Percentiles rank a stretch among this genome's conserved stretches.
These are phyloP conservation scores for Phytophthora sansomeana DNA, from an alignment of 352 stramenopile species.

Conservation along the genomic window DNA sequence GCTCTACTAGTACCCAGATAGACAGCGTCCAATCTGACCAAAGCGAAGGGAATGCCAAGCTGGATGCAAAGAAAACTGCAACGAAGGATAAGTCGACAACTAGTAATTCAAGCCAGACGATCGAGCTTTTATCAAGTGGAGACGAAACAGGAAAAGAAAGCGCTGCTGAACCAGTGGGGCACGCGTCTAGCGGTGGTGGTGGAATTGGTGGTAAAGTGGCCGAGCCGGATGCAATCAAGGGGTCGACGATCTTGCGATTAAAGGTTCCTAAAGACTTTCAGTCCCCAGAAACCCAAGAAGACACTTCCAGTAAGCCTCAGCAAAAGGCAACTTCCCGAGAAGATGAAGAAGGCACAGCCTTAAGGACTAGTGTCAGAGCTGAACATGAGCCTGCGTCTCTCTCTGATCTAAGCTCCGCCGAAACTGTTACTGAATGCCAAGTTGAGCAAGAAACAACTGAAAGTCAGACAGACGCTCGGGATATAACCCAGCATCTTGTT, in stretches of 20 bases:
- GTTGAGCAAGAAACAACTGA: neutral
- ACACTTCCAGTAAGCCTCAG: neutral
- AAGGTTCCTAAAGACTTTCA: constrained; percentile 15
- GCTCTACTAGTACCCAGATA: constrained; percentile 1
- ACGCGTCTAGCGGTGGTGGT: neutral
- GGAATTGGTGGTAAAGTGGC: neutral
- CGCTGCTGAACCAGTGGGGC: neutral
- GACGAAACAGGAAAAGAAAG: constrained; percentile 26
- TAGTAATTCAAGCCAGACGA: constrained; percentile 18
- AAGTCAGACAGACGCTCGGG: neutral
- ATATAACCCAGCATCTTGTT: constrained; percentile 1
- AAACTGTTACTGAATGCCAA: constrained; percentile 1
- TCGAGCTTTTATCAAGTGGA: constrained; percentile 44
- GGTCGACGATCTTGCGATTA: constrained; percentile 23
- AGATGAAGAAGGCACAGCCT: neutral
- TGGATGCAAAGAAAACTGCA: constrained; percentile 10
- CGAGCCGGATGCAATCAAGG: constrained; percentile 6
- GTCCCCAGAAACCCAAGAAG: constrained; percentile 8
- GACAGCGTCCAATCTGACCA: neutral
- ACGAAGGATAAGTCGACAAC: constrained; percentile 3
- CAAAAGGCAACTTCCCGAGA: neutral
- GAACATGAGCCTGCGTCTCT: neutral
- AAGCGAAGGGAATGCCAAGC: neutral
- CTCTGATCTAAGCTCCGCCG: neutral
- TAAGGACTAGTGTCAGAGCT: neutral